Conservation (phyloP, 345 rosid genomes). For the Eucalyptus pauciflora region DNA sequence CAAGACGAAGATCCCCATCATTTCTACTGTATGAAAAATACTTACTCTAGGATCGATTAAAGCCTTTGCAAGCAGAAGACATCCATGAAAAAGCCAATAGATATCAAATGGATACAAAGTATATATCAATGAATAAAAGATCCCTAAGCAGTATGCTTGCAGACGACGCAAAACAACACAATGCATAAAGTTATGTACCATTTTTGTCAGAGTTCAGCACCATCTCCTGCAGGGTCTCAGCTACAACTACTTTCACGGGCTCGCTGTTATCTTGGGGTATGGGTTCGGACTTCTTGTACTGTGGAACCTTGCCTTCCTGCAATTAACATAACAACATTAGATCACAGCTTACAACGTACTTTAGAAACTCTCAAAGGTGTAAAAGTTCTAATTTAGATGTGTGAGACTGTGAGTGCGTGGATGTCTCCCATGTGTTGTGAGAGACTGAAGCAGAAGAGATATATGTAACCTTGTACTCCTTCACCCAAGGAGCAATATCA, state of each 20-base stretch:
- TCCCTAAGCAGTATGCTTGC: neutral
- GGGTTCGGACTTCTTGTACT: slow-evolving; percentile 76
- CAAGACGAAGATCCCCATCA: neutral
- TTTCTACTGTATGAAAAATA: neutral
- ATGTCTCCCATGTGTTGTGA: neutral
- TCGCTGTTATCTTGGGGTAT: slow-evolving; percentile 72
- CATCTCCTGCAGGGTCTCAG: slow-evolving; percentile 66
- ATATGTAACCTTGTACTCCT: slow-evolving; percentile 63
- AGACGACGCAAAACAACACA: neutral
- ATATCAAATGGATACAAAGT: neutral
- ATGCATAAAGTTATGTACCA: slow-evolving; percentile 23
- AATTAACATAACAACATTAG: neutral
- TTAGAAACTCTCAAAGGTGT: neutral
- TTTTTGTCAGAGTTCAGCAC: slow-evolving; percentile 82
- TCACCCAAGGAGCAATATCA: slow-evolving; percentile 73
- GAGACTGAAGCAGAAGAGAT: neutral
- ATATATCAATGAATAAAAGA: neutral
- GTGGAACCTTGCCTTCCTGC: slow-evolving; percentile 79
- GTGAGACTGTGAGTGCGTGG: neutral
- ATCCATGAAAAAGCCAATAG: neutral
- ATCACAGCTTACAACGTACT: neutral
- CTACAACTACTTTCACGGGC: slow-evolving; percentile 90
- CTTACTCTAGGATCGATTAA: neutral
- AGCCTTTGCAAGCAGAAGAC: neutral
- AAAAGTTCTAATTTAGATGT: neutral